phyloP scores from a whole-genome alignment of 352 stramenopile species.

The Paralagenidium karlingii region DNA sequence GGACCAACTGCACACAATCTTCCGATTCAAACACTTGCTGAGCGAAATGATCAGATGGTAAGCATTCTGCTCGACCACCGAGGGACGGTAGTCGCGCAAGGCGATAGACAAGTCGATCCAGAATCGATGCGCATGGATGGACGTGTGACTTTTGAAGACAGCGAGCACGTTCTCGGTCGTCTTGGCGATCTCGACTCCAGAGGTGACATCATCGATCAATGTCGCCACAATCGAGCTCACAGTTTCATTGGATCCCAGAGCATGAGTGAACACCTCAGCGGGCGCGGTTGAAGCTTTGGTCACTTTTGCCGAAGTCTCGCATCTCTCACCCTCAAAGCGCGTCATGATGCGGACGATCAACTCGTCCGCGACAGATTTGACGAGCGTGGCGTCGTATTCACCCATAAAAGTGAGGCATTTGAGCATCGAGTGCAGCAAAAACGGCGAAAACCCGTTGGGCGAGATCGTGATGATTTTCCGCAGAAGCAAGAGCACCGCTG shows the following conservation, averaged over 20 bases:
- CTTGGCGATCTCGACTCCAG: slow-evolving; percentile 53
- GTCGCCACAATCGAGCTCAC: slow-evolving; percentile 24
- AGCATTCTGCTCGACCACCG: slow-evolving; percentile 51
- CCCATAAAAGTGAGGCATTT: slow-evolving; percentile 69
- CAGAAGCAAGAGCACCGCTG: slow-evolving; percentile 43
- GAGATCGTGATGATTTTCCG: slow-evolving; percentile 26
- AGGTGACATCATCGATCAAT: slow-evolving; percentile 45
- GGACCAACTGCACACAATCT: slow-evolving; percentile 18
- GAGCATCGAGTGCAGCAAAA: slow-evolving; percentile 47
- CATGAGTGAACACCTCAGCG: not conserved
- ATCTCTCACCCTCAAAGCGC: slow-evolving; percentile 34
- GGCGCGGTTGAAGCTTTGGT: slow-evolving; percentile 5
- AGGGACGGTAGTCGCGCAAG: slow-evolving; percentile 21
- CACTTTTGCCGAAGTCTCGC: slow-evolving; percentile 4
- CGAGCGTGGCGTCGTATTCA: slow-evolving; percentile 47
- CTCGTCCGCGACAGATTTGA: slow-evolving; percentile 56
- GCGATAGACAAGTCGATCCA: slow-evolving; percentile 28
- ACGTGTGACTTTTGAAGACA: slow-evolving; percentile 69
- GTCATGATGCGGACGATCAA: slow-evolving; percentile 64
- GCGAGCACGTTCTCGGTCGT: slow-evolving; percentile 49
- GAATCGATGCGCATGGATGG: slow-evolving; percentile 56
- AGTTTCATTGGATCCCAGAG: slow-evolving; percentile 11
- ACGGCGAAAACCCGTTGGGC: slow-evolving; percentile 15
- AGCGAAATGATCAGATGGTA: slow-evolving; percentile 66
- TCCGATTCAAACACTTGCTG: slow-evolving; percentile 56